These are phyloP conservation scores for Trypanosoma theileri DNA, from an alignment of 208 protist genomes.

Conservation along the genomic window DNA sequence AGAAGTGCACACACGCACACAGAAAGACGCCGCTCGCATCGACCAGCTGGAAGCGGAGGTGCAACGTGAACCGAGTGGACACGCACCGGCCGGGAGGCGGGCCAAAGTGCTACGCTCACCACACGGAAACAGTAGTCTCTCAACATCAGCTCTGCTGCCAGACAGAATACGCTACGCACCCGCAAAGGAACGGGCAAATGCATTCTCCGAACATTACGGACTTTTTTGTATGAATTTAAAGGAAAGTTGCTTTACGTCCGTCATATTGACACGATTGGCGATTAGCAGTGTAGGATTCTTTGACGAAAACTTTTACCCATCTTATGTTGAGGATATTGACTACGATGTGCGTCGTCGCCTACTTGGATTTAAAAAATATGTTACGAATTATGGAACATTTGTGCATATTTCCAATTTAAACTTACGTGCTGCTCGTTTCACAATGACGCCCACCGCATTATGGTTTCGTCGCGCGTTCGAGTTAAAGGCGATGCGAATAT, in stretches of 20 bases:
- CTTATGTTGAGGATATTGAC: slow-evolving; percentile 50
- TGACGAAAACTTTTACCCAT: slow-evolving; percentile 59
- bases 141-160: slow-evolving; percentile 46
- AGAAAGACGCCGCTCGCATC: slow-evolving; percentile 31
- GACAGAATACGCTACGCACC: slow-evolving; percentile 42
- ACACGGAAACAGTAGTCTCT: slow-evolving; percentile 31
- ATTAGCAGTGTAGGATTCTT: slow-evolving; percentile 47
- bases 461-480: too few species aligned
- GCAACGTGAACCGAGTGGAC: slow-evolving; percentile 33
- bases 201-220: slow-evolving; percentile 22
- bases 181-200: slow-evolving; percentile 9
- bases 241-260: slow-evolving; percentile 10
- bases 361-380: slow-evolving; percentile 39
- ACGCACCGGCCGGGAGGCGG: slow-evolving; percentile 20
- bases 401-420: too few species aligned
- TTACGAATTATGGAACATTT: too few species aligned
- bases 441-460: too few species aligned
- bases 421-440: too few species aligned
- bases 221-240: slow-evolving; percentile 18
- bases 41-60: slow-evolving; percentile 33
- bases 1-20: slow-evolving; percentile 23
- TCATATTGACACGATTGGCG: slow-evolving; percentile 43
- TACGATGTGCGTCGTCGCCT: slow-evolving; percentile 31
- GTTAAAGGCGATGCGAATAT: too few species aligned
- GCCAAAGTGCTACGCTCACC: slow-evolving; percentile 27